phyloP scores from a whole-genome alignment of 331 rosid species.

The Malus hybrid region DNA sequence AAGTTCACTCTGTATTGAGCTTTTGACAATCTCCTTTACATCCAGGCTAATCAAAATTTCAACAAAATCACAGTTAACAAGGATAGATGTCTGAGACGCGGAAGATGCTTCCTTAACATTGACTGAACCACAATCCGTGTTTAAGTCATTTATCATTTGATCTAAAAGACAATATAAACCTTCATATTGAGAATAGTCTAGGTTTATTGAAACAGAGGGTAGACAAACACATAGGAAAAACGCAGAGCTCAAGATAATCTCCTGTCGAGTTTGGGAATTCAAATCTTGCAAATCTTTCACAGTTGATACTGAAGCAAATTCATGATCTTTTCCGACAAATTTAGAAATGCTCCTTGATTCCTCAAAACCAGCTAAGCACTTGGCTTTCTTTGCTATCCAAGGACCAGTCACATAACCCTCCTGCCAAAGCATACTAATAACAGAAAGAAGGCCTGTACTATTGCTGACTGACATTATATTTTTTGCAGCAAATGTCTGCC shows the following conservation, averaged over 20 bases:
- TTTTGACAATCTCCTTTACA: conserved; percentile 34
- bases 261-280: conserved; percentile 67
- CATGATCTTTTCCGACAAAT: conserved; percentile 50
- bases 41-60: conserved; percentile 57
- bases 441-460: conserved; percentile 37
- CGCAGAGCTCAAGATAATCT: conserved; percentile 81
- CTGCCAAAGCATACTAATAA: conserved; percentile 66
- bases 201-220: conserved; percentile 36
- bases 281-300: conserved; percentile 61
- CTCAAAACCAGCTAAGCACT: conserved; percentile 54
- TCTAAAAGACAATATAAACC: conserved; percentile 37
- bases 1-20: conserved; percentile 79
- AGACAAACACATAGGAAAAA: conserved; percentile 40
- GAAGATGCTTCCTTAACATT: conserved; percentile 28
- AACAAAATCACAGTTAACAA: conserved; percentile 49
- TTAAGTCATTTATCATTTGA: conserved; percentile 48
- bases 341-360: conserved; percentile 53
- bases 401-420: conserved; percentile 82
- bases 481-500: conserved; percentile 41
- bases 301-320: conserved; percentile 72
- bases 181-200: conserved; percentile 48
- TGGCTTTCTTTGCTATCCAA: conserved; percentile 86
- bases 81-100: conserved; percentile 55
- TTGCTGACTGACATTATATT: conserved; percentile 46
- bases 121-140: conserved; percentile 29